Base-by-base conservation (phyloP, 768 basidiomycete species). In the Suillus clintonianus region DNA sequence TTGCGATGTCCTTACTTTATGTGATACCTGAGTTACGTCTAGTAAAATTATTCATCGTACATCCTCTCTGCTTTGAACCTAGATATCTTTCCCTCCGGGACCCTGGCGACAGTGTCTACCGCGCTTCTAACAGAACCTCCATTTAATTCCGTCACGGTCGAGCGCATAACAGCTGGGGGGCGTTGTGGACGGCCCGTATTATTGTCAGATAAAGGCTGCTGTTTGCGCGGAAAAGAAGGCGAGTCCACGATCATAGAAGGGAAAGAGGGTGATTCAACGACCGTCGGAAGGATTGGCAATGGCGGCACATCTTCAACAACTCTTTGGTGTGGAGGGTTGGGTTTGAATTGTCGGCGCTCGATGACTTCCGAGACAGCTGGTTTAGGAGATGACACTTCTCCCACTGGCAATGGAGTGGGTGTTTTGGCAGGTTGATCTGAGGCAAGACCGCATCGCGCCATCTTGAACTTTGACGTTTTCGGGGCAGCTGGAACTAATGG, bases 391-490 rank as follows among this genome's bases (percentile, higher is more conserved):
- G 79, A 78, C 37, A 76, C 70, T 50, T 61, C 64, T n/a, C 54
- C 76, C 41, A 69, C 42, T 5, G 73, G 74, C 22, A 75, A 61
- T 3, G 72, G 73, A 32, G 64, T 63, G 24, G 69, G 64, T 34
- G 66, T 62, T 45, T 73, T 71, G 43, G 55, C 24, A 27, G 65
- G 58, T 39, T 32, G 34, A 39, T 37, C 62, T 39, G 41, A 34
- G 24, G 24, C 24, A 48, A 48, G 47, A 47, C 57, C 47, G 22
- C 65, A 17, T 32, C 50, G 62, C 47, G 79, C 74, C n/a, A 77
- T 72, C 71, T 83, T 84, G 75, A 88, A 86, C 70, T 78, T 83
- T 9, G 84, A 86, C 5, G 73, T 70, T 63, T 82, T 82, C 42
- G 76, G 73, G 58, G 72, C 79, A 57, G 70, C 74, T 64, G 65